Base-by-base conservation (phyloP, 495 filamentous ascomycete species). In the Cudoniella acicularis region DNA sequence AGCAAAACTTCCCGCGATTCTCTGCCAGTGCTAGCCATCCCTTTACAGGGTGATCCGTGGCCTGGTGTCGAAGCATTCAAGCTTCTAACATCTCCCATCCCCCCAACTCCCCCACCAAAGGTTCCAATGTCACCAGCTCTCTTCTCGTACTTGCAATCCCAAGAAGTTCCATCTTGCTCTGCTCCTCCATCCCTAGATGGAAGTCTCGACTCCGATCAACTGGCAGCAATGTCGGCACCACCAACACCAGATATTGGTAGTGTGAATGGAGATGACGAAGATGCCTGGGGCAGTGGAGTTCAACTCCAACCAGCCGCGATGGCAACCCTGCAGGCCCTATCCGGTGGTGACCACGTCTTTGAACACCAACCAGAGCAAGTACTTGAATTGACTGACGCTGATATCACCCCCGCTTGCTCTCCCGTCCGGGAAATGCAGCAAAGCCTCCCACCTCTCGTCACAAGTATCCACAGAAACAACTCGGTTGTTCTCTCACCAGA, bases 121-220 rank as follows among this genome's bases (percentile, higher is more conserved):
- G 84, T 95, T 2, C 82, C 87, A 23, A 83, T 96, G 62, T 92
- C 91, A 1, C 87, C 89, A 16, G 85, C 84, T 11, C 80, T 83
- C 22, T 80, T 91, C 45, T 84, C 81, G 17, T 78, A 87, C 69
- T 79, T 96, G 55, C 70, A 79, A 52, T 65, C 73, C 17, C 80
- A 77, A 23, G 81, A 80, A 51, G 79, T 91, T 13, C 90, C 91
- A 10, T 83, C 83, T 17, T 76, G 82, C n/a, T 90, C 88, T 64
- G 86, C 90, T 0, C 84, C 91, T 8, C 92, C 92, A 6, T 96
- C 92, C 10, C 81, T 97, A 2, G 90, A 96, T 77, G 92, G 91
- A 9, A 95, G 90, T 72, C 69, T 92, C 42, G 87, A 85, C 17
- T 95, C 91, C 8, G 91, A 96, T 62, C 90, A 95, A 64, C 79